Evolutionary conservation across 208 protist genomes (phyloP), one percentile per base, ranked within the genome.

Genomic region (Acanthamoeba sp.): DNA sequence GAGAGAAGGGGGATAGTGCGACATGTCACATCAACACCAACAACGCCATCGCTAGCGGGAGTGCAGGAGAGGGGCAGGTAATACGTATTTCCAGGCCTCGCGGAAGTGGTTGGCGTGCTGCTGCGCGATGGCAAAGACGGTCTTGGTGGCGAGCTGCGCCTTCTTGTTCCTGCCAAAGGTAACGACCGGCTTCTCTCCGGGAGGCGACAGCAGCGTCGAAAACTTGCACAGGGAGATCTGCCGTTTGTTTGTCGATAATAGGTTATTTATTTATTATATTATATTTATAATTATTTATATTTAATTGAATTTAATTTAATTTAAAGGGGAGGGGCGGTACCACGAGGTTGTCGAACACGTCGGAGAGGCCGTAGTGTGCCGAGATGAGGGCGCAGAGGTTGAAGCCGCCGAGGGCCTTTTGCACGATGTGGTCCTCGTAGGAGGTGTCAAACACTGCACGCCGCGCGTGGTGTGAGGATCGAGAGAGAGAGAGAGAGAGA

Each of bases 341-440:
- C 59, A 98, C 95, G 12, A 98, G 85, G 66, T 96, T 97, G 48
- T 98, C 97, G 76, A 98, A 97, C 7, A 97, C 93, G 50, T 97
- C 94, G 42, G 69, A 95, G 6, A 98, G 84, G 3, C 91, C 76
- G 82, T 97, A 97, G 29, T 95, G 80, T 1, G 96, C 97, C 9
- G 96, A 96, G 0, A 98, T 94, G 38, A 92, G 91, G 1, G 96
- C 95, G 82, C 96, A 97, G 4, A 97, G 38, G 29, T 96, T 59
- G 62, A 97, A 97, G 2, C 97, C 97, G 57, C 71, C 76, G 32
- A 97, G 80, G 22, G 95, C 91, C 64, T 93, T 82, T 55, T 97
- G 94, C 32, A 95, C 66, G 1, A 97, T 59, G 10, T 52, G 69
- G 7, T 97, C 91, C 50, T 97, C 95, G 6, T 94, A 76, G n/a